phyloP scores from a whole-genome alignment of 305 asterid genomes.

The Solanum hybrid region DNA sequence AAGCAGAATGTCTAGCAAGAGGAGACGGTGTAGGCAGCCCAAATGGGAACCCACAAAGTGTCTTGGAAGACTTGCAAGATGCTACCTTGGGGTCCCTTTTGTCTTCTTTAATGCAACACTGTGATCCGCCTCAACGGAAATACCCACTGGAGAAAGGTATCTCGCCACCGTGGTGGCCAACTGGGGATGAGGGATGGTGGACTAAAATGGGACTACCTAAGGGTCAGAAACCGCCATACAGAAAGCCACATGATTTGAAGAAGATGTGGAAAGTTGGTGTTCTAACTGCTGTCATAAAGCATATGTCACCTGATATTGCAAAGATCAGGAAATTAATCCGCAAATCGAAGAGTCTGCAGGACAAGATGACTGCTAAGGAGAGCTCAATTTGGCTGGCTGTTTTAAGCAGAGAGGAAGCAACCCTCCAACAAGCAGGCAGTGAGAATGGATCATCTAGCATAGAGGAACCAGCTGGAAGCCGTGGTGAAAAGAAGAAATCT shows the following conservation, averaged over 20 bases:
- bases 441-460: slow-evolving; percentile 64
- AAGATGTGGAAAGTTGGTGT: slow-evolving; percentile 79
- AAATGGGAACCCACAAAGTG: slow-evolving; percentile 34
- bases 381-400: slow-evolving; percentile 71
- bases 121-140: slow-evolving; percentile 68
- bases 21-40: slow-evolving; percentile 29
- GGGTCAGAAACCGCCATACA: slow-evolving; percentile 56
- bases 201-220: slow-evolving; percentile 33
- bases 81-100: slow-evolving; percentile 66
- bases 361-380: slow-evolving; percentile 85
- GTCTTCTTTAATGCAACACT: slow-evolving; percentile 80
- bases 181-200: slow-evolving; percentile 76
- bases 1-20: slow-evolving; percentile 44
- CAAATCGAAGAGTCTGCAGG: slow-evolving; percentile 74
- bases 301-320: slow-evolving; percentile 68
- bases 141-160: slow-evolving; percentile 57
- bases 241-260: slow-evolving; percentile 72
- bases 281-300: slow-evolving; percentile 63
- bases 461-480: slow-evolving; percentile 39
- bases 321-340: slow-evolving; percentile 45
- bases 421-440: slow-evolving; percentile 43
- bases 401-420: slow-evolving; percentile 56
- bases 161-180: slow-evolving; percentile 83
- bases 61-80: slow-evolving; percentile 56
- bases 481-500: slow-evolving; percentile 41